Conservation (phyloP, 1,139 yeast genomes). For the Hansenula anomala region DNA sequence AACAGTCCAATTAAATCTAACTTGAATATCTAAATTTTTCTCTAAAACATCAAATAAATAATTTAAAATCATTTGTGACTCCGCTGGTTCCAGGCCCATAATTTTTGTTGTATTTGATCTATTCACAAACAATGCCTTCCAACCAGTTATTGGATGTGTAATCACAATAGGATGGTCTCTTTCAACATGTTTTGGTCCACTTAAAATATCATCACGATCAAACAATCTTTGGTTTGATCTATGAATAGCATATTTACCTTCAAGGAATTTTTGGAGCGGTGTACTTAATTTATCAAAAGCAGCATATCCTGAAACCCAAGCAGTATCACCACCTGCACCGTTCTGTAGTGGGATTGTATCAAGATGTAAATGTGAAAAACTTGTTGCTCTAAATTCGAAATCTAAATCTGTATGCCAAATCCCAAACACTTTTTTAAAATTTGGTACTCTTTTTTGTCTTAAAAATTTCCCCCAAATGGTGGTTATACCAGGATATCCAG, state of each 20-base stretch:
- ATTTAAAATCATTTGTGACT: background rate
- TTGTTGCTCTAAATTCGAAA: constrained; percentile 33
- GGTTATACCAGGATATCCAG: constrained; percentile 35
- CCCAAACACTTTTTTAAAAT: background rate
- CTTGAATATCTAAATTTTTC: constrained; percentile 4
- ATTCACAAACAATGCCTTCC: constrained; percentile 44
- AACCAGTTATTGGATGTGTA: constrained; percentile 52
- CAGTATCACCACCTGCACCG: constrained; percentile 42
- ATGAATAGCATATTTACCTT: constrained; percentile 43
- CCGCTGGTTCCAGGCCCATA: constrained; percentile 2
- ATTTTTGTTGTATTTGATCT: constrained; percentile 31
- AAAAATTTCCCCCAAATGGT: constrained; percentile 46
- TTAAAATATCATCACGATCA: constrained; percentile 37
- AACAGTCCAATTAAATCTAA: constrained; percentile 1
- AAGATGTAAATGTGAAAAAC: constrained; percentile 35
- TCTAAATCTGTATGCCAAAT: constrained; percentile 41
- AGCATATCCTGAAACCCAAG: constrained; percentile 44
- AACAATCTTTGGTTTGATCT: constrained; percentile 34
- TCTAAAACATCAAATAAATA: constrained; percentile 2
- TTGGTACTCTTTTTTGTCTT: background rate
- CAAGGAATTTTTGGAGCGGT: constrained; percentile 40
- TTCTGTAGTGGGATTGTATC: constrained; percentile 39
- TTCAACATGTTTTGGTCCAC: constrained; percentile 34
- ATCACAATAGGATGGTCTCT: constrained; percentile 41
- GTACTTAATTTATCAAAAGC: constrained; percentile 46